These are phyloP conservation scores for Tylopilus rubrobrunneus DNA, from an alignment of 768 basidiomycete species.

Conservation along the genomic window DNA sequence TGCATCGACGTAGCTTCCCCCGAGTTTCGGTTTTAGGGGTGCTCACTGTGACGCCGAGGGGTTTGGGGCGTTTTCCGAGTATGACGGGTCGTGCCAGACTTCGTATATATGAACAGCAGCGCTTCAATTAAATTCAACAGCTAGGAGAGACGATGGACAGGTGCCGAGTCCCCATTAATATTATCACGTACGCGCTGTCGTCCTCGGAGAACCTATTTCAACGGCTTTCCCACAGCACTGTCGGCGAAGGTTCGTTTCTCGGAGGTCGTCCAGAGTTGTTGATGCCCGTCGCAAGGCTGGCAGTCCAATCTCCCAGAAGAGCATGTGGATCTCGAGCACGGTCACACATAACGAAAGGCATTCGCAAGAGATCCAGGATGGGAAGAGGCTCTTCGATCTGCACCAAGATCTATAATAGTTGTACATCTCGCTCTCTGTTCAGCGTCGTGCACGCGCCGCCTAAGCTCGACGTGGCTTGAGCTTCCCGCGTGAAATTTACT, in stretches of 20 bases:
- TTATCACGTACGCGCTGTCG: background rate
- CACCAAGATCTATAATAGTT: conserved; percentile 13
- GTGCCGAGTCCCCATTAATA: background rate
- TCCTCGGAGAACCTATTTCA: conserved; percentile 13
- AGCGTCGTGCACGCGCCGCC: background rate
- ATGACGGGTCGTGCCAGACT: conserved; percentile 1
- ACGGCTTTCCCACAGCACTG: conserved; percentile 5
- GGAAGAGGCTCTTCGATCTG: conserved; percentile 3
- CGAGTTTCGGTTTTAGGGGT: conserved; percentile 4
- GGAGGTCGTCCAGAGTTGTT: background rate
- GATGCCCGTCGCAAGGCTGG: background rate
- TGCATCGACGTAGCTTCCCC: conserved; percentile 5
- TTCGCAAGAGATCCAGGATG: background rate
- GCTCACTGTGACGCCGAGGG: background rate
- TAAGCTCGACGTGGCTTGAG: conserved; percentile 4
- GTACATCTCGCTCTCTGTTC: conserved; percentile 6
- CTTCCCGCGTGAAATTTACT: background rate
- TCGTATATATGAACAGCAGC: background rate
- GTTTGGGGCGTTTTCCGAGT: background rate
- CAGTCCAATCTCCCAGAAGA: background rate
- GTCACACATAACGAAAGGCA: background rate
- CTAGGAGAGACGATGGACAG: background rate
- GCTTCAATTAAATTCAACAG: conserved; percentile 1
- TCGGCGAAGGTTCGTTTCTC: conserved; percentile 6
- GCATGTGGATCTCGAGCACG: conserved; percentile 3